Percentiles rank a stretch among this genome's conserved stretches.
phyloP scores from a whole-genome alignment of 2,329 filamentous ascomycete species.

The Scedosporium minutisporum region DNA sequence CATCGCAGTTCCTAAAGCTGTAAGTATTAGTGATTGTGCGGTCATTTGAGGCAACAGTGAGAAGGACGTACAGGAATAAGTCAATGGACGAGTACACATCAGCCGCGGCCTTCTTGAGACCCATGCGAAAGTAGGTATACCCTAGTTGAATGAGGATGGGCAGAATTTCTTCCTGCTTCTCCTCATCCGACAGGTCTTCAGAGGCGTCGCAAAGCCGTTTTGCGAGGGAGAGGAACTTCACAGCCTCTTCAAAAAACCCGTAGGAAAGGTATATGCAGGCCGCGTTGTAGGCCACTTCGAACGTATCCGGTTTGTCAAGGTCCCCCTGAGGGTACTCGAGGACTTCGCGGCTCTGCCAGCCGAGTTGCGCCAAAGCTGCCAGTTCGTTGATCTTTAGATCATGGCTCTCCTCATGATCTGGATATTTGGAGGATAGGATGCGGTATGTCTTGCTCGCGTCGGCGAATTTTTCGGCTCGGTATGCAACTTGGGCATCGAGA shows the following conservation, averaged over 20 bases:
- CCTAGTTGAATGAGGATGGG: conserved; percentile 70
- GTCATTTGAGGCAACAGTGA: neutral
- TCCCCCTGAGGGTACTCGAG: conserved; percentile 27
- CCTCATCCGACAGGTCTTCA: conserved; percentile 63
- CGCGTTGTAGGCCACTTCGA: conserved; percentile 74
- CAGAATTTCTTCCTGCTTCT: conserved; percentile 64
- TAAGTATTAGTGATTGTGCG: neutral
- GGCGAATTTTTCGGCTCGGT: conserved; percentile 64
- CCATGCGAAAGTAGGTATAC: conserved; percentile 59
- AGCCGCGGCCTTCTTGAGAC: conserved; percentile 55
- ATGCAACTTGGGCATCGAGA: conserved; percentile 58
- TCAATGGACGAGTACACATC: conserved; percentile 52
- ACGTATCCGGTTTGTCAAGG: conserved; percentile 32
- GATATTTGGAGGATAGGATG: conserved; percentile 37
- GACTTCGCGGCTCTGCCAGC: conserved; percentile 39
- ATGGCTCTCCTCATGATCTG: conserved; percentile 52
- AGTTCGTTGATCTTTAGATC: conserved; percentile 70
- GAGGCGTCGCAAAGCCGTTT: conserved; percentile 61
- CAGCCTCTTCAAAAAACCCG: conserved; percentile 55
- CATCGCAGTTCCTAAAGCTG: conserved; percentile 49
- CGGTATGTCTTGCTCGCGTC: conserved; percentile 56
- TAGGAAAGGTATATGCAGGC: conserved; percentile 64
- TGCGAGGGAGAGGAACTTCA: conserved; percentile 59
- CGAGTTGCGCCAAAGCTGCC: conserved; percentile 61
- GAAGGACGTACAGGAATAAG: conserved; percentile 41